Conservation (phyloP, 768 basidiomycete species). For the Phanerochaete sordida region DNA sequence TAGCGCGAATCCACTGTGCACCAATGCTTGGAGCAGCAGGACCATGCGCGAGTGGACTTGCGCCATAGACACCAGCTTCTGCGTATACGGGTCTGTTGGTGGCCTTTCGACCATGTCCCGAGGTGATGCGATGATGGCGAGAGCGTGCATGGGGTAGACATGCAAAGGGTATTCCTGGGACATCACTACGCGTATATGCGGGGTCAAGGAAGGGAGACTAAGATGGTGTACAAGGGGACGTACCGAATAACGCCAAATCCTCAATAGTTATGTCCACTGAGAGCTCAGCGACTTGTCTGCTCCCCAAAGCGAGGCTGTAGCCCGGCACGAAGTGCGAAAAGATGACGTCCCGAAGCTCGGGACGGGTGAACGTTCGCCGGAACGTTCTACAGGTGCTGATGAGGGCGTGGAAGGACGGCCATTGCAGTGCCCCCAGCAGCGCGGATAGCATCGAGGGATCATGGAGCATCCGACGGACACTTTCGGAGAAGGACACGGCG, state of each 20-base stretch:
- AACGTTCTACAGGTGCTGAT: slow-evolving; percentile 32
- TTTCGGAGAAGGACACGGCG: slow-evolving; percentile 11
- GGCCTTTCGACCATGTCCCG: background rate
- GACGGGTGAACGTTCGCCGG: slow-evolving; percentile 29
- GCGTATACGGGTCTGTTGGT: slow-evolving; percentile 16
- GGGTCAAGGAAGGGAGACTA: background rate
- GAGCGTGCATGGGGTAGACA: slow-evolving; percentile 66
- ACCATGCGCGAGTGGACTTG: slow-evolving; percentile 73
- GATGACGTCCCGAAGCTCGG: slow-evolving; percentile 34
- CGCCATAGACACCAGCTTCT: slow-evolving; percentile 43
- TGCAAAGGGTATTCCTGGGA: slow-evolving; percentile 61
- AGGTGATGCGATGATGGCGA: slow-evolving; percentile 37
- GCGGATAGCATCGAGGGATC: slow-evolving; percentile 31
- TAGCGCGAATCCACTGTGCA: slow-evolving; percentile 54
- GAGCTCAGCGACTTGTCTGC: slow-evolving; percentile 38
- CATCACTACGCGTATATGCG: background rate
- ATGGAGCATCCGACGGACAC: slow-evolving; percentile 26
- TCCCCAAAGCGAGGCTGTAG: slow-evolving; percentile 42
- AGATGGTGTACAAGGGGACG: slow-evolving; percentile 29
- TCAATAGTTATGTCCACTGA: slow-evolving; percentile 50
- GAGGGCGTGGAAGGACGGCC: slow-evolving; percentile 40
- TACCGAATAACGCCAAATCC: slow-evolving; percentile 65
- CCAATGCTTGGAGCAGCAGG: slow-evolving; percentile 67
- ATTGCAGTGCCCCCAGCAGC: slow-evolving; percentile 30
- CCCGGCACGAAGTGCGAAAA: slow-evolving; percentile 55